These are phyloP conservation scores for Penicillium herquei DNA, from an alignment of 495 filamentous ascomycete species.

Conservation along the genomic window DNA sequence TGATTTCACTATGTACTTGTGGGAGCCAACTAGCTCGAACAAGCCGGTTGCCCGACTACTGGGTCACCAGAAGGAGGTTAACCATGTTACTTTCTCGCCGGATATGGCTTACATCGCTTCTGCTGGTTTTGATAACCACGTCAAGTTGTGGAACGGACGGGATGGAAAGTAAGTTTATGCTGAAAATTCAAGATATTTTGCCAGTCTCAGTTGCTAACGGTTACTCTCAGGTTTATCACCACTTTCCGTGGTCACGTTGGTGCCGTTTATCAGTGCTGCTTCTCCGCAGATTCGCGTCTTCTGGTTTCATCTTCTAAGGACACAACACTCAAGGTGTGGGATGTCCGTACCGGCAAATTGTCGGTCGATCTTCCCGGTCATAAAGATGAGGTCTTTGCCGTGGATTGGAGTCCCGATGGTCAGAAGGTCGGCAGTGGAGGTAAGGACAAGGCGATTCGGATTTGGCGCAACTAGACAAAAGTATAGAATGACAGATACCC, in stretches of 20 bases:
- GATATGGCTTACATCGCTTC: conserved; percentile 84
- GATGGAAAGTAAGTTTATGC: conserved; percentile 56
- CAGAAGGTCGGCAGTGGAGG: conserved; percentile 84
- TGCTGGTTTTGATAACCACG: conserved; percentile 87
- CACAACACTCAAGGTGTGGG: conserved; percentile 93
- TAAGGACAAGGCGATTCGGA: conserved; percentile 84
- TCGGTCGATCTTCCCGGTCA: conserved; percentile 88
- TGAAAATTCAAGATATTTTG: neutral
- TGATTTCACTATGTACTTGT: conserved; percentile 95
- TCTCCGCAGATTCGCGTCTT: conserved; percentile 83
- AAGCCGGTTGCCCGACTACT: conserved; percentile 86
- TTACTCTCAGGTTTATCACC: conserved; percentile 61
- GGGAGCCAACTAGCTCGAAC: conserved; percentile 75
- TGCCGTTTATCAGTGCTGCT: conserved; percentile 86
- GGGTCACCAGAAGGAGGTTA: conserved; percentile 95
- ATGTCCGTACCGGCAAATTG: conserved; percentile 79
- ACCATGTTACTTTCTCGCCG: conserved; percentile 91
- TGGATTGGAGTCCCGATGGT: conserved; percentile 90
- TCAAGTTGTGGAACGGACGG: conserved; percentile 79
- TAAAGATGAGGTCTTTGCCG: conserved; percentile 89
- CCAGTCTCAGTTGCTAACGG: neutral
- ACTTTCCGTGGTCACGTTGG: conserved; percentile 91
- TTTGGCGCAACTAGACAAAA: conserved; percentile 69
- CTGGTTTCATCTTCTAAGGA: conserved; percentile 87
- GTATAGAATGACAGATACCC: conserved; percentile 22